Conservation (phyloP, 2,329 filamentous ascomycete genomes). For the Penicillium hesseltinei region DNA sequence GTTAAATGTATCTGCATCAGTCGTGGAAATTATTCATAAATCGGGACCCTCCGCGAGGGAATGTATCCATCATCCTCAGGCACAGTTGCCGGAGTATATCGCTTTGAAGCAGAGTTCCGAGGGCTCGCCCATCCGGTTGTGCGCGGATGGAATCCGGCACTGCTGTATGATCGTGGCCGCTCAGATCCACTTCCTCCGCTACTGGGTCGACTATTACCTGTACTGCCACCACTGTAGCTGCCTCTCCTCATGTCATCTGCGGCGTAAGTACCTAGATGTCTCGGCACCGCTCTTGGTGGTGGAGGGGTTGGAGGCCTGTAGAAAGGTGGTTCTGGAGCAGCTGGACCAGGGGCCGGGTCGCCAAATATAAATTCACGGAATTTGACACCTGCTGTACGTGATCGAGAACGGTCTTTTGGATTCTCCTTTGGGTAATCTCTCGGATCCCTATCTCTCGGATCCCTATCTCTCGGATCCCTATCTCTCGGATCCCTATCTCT, state of each 20-base stretch:
- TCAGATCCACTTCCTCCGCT: conserved; percentile 28
- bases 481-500: neutral
- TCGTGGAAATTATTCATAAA: conserved; percentile 18
- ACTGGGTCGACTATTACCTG: conserved; percentile 18
- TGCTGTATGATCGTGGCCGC: conserved; percentile 24
- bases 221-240: conserved; percentile 24
- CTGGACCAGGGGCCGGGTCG: conserved; percentile 10
- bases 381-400: conserved; percentile 19
- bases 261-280: conserved; percentile 24
- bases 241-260: conserved; percentile 27
- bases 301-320: conserved; percentile 14
- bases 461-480: neutral
- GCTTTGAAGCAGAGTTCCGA: conserved; percentile 19
- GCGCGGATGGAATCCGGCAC: conserved; percentile 13
- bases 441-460: neutral
- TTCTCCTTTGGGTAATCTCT: neutral
- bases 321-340: conserved; percentile 18
- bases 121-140: conserved; percentile 21
- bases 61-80: conserved; percentile 18
- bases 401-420: conserved; percentile 15
- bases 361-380: conserved; percentile 30
- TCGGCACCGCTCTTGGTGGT: conserved; percentile 15
- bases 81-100: conserved; percentile 17
- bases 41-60: conserved; percentile 13
- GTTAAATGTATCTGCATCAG: neutral